Evolutionary conservation across 1,284 basidiomycete genomes (phyloP), one percentile per base, ranked within the genome.

Genomic region (Papiliotrema nemorosa): DNA sequence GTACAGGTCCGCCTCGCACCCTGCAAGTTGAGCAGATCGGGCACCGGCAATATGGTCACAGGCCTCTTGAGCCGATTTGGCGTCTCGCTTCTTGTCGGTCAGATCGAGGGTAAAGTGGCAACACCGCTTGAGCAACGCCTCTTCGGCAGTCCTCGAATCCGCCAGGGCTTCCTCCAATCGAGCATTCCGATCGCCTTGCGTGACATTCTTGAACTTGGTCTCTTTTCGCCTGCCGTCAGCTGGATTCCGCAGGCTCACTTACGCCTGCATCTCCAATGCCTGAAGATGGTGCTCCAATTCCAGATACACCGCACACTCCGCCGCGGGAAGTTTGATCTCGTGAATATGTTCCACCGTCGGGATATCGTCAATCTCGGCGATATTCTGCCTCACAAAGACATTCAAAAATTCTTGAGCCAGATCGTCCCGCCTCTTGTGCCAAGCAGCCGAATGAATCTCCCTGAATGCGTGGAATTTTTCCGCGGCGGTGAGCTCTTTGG

Each of bases 401-500:
- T 92, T 80, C 40, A 92, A 74, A 80, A 96, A 97, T 18, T 73
- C 72, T 65, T 97, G 93, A 0, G 89, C 92, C 16, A 92, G 76
- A 52, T 83, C 77, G 64, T 92, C 85, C 7, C 92, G 84, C 59
- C 90, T 85, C 1, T 84, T 84, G 67, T 96, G 92, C 92, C 92
- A 97, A 57, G 91, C 87, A 20, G 87, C 73, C 39, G 86, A 92
- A 65, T 90, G 91, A 18, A 92, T 86, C 66, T 97, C 93, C 25
- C 91, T 84, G 84, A 93, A 97, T 1, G 92, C 93, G 71, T 96
- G 90, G 81, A 97, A 97, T 60, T 84, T 84, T 69, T 97, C 92
- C 43, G 87, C 90, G 51, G 84, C 87, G 4, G 92, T 94, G 64
- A 88, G 86, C 53, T 93, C 90, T 53, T 84, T 81, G 41, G 82